Conservation (phyloP, 176 grass and related monocot genomes). For the Puccinellia tenuiflora region DNA sequence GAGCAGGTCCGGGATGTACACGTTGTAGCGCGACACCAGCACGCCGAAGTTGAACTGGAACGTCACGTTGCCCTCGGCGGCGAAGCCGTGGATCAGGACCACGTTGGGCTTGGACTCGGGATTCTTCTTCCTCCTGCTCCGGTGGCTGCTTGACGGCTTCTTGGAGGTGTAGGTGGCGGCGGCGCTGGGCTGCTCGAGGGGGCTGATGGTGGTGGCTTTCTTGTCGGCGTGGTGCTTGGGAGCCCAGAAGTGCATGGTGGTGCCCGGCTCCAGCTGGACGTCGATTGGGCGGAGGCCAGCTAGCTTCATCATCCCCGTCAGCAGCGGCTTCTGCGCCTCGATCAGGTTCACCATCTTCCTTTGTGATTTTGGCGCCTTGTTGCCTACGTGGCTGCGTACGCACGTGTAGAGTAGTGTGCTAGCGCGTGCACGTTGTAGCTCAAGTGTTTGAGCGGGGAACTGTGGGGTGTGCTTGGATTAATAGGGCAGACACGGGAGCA, state of each 20-base stretch:
- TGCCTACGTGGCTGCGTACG: not conserved
- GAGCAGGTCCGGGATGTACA: constrained; percentile 92
- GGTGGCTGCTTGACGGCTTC: not conserved
- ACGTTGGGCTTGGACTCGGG: constrained; percentile 52
- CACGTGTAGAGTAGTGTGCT: too few species aligned
- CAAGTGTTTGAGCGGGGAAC: not conserved
- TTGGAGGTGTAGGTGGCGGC: not conserved
- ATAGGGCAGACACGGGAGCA: constrained; percentile 12
- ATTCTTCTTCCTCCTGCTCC: not conserved
- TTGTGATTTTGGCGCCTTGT: not conserved
- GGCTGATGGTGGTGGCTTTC: constrained; percentile 36
- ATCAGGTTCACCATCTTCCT: constrained; percentile 84
- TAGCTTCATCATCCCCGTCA: constrained; percentile 64
- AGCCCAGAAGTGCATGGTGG: constrained; percentile 77
- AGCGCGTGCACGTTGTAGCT: not conserved
- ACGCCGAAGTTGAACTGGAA: constrained; percentile 98
- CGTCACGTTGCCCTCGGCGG: constrained; percentile 74
- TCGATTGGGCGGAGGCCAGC: constrained; percentile 57
- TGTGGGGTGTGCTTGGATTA: not conserved
- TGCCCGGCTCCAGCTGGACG: constrained; percentile 75
- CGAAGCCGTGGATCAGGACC: constrained; percentile 87
- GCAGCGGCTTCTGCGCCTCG: constrained; percentile 65
- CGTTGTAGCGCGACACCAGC: constrained; percentile 59
- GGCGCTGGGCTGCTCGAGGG: constrained; percentile 5
- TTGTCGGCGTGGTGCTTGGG: constrained; percentile 61